Base-by-base conservation (phyloP, 2,329 filamentous ascomycete species). In the Penicillium sp. region DNA sequence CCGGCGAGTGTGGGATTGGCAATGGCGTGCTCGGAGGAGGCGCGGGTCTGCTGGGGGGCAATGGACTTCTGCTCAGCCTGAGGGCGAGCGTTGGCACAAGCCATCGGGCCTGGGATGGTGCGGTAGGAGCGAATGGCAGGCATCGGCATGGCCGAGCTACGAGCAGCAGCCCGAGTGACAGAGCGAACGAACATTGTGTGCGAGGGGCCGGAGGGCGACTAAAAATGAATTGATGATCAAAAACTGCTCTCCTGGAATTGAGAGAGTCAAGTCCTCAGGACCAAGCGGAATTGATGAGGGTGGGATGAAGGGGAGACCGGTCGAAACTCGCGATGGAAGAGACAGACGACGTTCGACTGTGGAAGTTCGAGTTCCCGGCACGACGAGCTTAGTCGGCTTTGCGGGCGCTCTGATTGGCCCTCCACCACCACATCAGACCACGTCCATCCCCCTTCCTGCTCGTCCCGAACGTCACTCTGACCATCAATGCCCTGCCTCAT, bases 1-100 rank as follows among this genome's bases (percentile, higher is more conserved):
- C 96, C 93, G 82, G 92, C 91, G 76, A 99, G 88, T 63, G 92
- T 97, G 72, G 96, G 95, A 85, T 97, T 98, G 76, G 93, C 96
- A 83, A 99, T 96, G 78, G 94, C 93, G 81, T 97, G 93, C 72
- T 91, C 91, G 73, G 90, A 88, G 74, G 87, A 83, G 76, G 76
- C 72, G 68, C 85, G 84, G 66, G 78, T 79, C 76, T 84, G 82
- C 76, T 85, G 82, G 73, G 77, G 75, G 66, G 75, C 76, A 63
- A 76, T 73, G 62, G 77, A 74, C 62, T 67, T 70, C 66, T 71
- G 71, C 58, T 70, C 69, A 63, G 66, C 54, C 64, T 74, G 67
- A 68, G 75, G 65, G 68, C 70, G 70, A 70, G 75, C 66, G 64
- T 77, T 70, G 72, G 79, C 64, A 73, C 76, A 73, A 70, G 72